Evolutionary conservation across 257 asterid genomes (phyloP).

Genomic region (Gynochthodes officinalis): DNA sequence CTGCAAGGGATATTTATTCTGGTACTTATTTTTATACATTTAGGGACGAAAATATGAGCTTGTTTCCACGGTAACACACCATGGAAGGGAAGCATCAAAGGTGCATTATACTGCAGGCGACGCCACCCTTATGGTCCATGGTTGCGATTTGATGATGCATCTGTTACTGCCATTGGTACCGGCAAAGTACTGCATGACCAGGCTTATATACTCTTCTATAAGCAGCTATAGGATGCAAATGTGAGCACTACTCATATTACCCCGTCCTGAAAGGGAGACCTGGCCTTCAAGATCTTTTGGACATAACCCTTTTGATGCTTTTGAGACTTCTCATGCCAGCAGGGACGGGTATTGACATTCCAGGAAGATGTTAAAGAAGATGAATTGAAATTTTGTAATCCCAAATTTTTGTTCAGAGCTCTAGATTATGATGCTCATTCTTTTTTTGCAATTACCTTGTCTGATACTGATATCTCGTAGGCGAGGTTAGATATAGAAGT

Average conservation of each 20-base stretch:
- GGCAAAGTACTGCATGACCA: constrained; percentile 70
- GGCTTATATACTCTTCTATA: constrained; percentile 85
- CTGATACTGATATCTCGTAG: not conserved
- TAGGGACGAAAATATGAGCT: constrained; percentile 85
- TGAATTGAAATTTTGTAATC: not conserved
- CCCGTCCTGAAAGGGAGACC: not conserved
- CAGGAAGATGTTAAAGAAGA: not conserved
- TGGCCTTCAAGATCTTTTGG: not conserved
- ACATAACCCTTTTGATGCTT: not conserved
- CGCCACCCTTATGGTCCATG: constrained; percentile 57
- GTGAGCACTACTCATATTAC: not conserved
- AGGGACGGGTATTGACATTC: not conserved
- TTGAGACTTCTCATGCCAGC: not conserved
- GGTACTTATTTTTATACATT: not conserved
- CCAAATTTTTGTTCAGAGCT: not conserved
- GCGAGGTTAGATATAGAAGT: not conserved
- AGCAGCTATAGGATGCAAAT: constrained; percentile 42
- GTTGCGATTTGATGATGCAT: constrained; percentile 83
- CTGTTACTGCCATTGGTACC: constrained; percentile 48
- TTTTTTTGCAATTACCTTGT: not conserved
- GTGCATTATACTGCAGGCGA: constrained; percentile 93
- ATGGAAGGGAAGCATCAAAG: constrained; percentile 85
- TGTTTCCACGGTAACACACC: constrained; percentile 84
- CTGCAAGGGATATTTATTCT: constrained; percentile 3
- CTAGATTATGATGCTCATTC: not conserved